phyloP scores from a whole-genome alignment of 257 asterid genomes.

The Salvia miltiorrhiza region DNA sequence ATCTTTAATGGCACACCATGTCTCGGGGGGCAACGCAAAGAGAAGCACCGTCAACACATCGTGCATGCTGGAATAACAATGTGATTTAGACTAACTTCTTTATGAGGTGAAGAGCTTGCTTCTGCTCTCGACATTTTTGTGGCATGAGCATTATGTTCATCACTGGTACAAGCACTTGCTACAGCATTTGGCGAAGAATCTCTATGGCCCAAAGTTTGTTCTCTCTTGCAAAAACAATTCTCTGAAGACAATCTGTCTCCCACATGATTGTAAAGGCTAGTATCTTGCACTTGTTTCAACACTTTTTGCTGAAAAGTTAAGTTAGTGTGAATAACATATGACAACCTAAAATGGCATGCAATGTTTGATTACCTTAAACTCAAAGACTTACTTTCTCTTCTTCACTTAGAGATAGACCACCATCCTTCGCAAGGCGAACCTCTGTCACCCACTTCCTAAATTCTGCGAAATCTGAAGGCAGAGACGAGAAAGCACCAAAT shows the following conservation, averaged over 20 bases:
- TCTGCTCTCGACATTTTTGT: too few relatives aligned
- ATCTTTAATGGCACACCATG: conserved; percentile 63
- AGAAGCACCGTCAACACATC: conserved; percentile 66
- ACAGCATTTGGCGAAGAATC: neutral
- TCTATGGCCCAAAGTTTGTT: too few relatives aligned
- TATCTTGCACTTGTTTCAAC: conserved; percentile 52
- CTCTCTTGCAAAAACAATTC: conserved; percentile 15
- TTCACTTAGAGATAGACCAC: conserved; percentile 33
- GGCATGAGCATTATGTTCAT: neutral
- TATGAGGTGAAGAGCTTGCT: too few relatives aligned
- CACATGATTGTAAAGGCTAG: conserved; percentile 54
- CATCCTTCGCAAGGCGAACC: conserved; percentile 46
- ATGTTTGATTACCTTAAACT: conserved; percentile 40
- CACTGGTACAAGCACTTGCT: neutral
- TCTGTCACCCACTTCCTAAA: conserved; percentile 62
- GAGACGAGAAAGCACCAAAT: conserved; percentile 38
- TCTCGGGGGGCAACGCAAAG: conserved; percentile 63
- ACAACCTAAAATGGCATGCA: neutral
- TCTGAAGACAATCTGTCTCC: conserved; percentile 31
- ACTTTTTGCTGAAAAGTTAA: conserved; percentile 47
- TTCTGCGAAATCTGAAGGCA: conserved; percentile 50
- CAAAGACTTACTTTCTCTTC: conserved; percentile 51
- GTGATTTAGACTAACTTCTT: too few relatives aligned
- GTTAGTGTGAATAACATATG: neutral
- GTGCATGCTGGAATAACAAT: conserved; percentile 17